Evolutionary conservation across 192 early-diverging fungal genomes (phyloP).

Genomic region (Entophlyctis helioformis): DNA sequence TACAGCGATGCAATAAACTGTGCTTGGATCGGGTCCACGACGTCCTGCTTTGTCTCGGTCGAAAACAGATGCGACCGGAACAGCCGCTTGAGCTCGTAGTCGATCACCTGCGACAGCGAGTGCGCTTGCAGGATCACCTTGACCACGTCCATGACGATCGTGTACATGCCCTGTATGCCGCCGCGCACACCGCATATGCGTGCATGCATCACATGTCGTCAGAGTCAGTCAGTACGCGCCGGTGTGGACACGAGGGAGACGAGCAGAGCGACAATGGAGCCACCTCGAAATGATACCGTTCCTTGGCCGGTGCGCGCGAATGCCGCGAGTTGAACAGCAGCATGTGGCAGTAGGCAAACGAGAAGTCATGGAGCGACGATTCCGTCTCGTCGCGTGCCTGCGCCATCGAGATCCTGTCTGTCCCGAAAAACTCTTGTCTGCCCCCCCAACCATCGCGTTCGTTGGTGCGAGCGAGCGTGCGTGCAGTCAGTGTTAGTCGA

Average conservation of each 20-base stretch:
- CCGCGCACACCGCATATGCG: too few relatives aligned
- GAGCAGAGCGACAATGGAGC: not conserved
- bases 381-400: too few relatives aligned
- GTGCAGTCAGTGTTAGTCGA: too few relatives aligned
- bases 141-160: slow-evolving; percentile 22
- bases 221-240: not conserved
- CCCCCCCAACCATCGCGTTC: too few relatives aligned
- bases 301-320: slow-evolving; percentile 24
- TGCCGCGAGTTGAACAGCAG: slow-evolving; percentile 17
- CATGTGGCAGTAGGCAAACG: slow-evolving; percentile 30
- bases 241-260: not conserved
- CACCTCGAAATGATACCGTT: slow-evolving; percentile 35
- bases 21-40: too few relatives aligned
- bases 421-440: too few relatives aligned
- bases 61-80: slow-evolving; percentile 33
- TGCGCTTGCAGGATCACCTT: slow-evolving; percentile 8
- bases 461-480: too few relatives aligned
- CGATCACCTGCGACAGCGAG: slow-evolving; percentile 10
- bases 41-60: too few relatives aligned
- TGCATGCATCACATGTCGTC: too few relatives aligned
- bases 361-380: slow-evolving; percentile 22
- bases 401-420: too few relatives aligned
- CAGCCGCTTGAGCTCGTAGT: slow-evolving; percentile 26
- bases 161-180: slow-evolving; percentile 29
- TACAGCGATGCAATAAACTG: too few relatives aligned